These are phyloP conservation scores for Monosporascus sp. DNA, from an alignment of 2,329 filamentous ascomycete genomes.

Conservation along the genomic window DNA sequence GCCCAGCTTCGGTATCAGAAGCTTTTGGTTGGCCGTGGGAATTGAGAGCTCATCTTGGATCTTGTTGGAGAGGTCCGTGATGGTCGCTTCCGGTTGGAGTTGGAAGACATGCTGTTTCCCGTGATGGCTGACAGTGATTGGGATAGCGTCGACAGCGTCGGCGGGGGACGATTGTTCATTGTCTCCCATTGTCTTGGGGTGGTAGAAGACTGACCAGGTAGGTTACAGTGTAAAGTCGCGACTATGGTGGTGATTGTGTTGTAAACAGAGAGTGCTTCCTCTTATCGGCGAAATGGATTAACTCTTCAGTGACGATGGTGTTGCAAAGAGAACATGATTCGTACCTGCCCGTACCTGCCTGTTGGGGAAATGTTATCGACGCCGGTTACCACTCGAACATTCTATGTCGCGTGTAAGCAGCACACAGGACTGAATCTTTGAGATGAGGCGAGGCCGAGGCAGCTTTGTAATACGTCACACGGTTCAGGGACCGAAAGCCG, in stretches of 20 bases:
- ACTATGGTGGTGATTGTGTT: too few relatives aligned
- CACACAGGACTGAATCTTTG: not conserved
- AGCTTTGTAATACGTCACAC: constrained; percentile 35
- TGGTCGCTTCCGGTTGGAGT: constrained; percentile 40
- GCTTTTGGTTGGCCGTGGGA: constrained; percentile 60
- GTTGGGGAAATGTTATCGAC: not conserved
- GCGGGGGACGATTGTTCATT: constrained; percentile 4
- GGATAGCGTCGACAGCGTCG: constrained; percentile 31
- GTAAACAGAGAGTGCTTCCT: too few relatives aligned
- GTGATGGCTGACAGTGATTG: constrained; percentile 42
- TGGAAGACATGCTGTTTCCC: constrained; percentile 39
- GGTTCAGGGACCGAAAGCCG: not conserved
- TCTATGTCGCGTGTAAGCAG: not conserved
- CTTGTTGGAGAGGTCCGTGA: constrained; percentile 54
- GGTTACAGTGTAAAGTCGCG: too few relatives aligned
- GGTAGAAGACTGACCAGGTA: not conserved
- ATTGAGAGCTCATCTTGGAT: constrained; percentile 54
- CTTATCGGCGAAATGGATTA: not conserved
- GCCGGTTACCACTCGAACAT: not conserved
- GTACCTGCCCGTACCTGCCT: too few relatives aligned
- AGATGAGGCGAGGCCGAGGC: constrained; percentile 7
- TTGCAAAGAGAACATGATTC: too few relatives aligned
- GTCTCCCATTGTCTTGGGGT: constrained; percentile 9
- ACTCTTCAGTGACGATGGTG: too few relatives aligned
- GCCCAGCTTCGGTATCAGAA: constrained; percentile 60